A percentile compares a stretch with the other conserved stretches of the same genome.
phyloP scores from a whole-genome alignment of 495 filamentous ascomycete genomes.

The Penicillium atrosanguineum region DNA sequence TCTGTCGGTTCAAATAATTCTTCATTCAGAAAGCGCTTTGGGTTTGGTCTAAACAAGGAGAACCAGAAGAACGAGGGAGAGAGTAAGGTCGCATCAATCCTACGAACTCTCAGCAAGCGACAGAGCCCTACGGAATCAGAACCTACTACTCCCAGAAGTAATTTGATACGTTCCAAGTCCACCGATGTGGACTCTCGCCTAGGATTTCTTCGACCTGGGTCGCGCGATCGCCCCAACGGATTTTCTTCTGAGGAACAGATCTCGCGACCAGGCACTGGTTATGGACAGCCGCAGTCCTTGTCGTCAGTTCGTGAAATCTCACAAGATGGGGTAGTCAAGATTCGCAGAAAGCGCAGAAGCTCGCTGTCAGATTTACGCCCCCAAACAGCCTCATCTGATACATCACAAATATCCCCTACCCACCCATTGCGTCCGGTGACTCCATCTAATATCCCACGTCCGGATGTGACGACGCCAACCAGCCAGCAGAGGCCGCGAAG shows the following conservation, averaged over 20 bases:
- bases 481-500: conserved; percentile 33
- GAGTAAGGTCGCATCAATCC: conserved; percentile 70
- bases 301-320: conserved; percentile 36
- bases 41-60: conserved; percentile 72
- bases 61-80: conserved; percentile 68
- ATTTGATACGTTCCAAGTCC: conserved; percentile 73
- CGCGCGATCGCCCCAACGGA: conserved; percentile 60
- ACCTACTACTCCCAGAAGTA: conserved; percentile 57
- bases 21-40: conserved; percentile 79
- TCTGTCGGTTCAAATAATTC: conserved; percentile 73
- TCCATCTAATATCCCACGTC: conserved; percentile 29
- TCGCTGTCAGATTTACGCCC: conserved; percentile 85
- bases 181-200: conserved; percentile 66
- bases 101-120: conserved; percentile 87
- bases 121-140: conserved; percentile 56
- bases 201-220: conserved; percentile 57
- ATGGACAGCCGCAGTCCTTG: conserved; percentile 38
- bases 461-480: conserved; percentile 32
- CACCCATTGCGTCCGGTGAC: conserved; percentile 36
- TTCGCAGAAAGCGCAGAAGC: conserved; percentile 79
- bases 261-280: conserved; percentile 47
- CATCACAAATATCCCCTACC: conserved; percentile 34
- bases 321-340: conserved; percentile 37
- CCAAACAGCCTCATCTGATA: conserved; percentile 46
- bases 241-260: conserved; percentile 42